Percentiles rank a stretch among this genome's conserved stretches.
phyloP scores from a whole-genome alignment of 805 yeast genomes.

The Candida mattraensis region DNA sequence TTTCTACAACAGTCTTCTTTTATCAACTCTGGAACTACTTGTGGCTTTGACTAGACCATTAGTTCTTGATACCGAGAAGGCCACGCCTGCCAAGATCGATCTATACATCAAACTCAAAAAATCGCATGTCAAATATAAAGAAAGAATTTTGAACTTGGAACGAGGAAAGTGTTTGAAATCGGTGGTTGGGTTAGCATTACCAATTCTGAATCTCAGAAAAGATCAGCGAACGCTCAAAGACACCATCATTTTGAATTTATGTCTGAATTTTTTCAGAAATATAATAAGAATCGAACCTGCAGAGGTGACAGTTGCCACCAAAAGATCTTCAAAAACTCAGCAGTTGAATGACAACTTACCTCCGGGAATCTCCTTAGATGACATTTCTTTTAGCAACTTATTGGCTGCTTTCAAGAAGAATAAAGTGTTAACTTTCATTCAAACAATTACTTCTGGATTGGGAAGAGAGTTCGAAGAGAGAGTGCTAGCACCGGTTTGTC shows the following conservation, averaged over 20 bases:
- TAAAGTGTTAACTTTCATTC: slow-evolving; percentile 68
- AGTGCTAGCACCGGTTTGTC: slow-evolving; percentile 57
- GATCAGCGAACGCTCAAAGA: slow-evolving; percentile 68
- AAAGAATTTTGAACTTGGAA: slow-evolving; percentile 54
- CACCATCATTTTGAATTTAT: slow-evolving; percentile 67
- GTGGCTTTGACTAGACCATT: slow-evolving; percentile 88
- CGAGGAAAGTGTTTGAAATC: slow-evolving; percentile 68
- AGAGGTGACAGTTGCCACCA: slow-evolving; percentile 47
- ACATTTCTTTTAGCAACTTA: slow-evolving; percentile 62
- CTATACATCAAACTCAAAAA: slow-evolving; percentile 61
- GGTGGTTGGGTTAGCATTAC: slow-evolving; percentile 64
- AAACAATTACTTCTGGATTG: slow-evolving; percentile 68
- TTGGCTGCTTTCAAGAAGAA: slow-evolving; percentile 61
- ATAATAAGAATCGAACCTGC: slow-evolving; percentile 76
- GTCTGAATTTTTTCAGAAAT: slow-evolving; percentile 74
- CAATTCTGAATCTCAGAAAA: slow-evolving; percentile 51
- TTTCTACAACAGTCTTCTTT: slow-evolving; percentile 59
- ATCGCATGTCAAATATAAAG: slow-evolving; percentile 72
- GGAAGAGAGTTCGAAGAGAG: slow-evolving; percentile 62
- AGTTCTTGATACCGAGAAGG: slow-evolving; percentile 56
- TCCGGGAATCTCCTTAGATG: slow-evolving; percentile 57
- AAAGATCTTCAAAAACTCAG: slow-evolving; percentile 34
- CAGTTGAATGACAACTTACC: slow-evolving; percentile 48
- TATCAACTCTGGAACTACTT: slow-evolving; percentile 73
- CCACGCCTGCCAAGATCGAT: slow-evolving; percentile 55